These are phyloP conservation scores for Saccharomycopsis oosterbeekiorum DNA, from an alignment of 805 yeast genomes.

Conservation along the genomic window DNA sequence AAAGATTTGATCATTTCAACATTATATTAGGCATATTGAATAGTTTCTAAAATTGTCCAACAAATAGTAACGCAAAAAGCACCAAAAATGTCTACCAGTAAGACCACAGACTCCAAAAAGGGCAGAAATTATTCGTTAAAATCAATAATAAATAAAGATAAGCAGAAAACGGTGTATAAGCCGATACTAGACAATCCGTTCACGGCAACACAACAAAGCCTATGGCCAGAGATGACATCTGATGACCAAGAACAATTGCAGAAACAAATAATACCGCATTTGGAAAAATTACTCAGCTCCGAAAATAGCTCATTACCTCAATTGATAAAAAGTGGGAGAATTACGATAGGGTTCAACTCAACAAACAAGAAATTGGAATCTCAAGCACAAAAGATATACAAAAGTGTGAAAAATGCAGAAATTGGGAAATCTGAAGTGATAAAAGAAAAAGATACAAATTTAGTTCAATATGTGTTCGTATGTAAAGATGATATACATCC, in stretches of 20 bases:
- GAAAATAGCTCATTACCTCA: background rate
- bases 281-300: background rate
- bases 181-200: slow-evolving; percentile 17
- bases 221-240: background rate
- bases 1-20: too few relatives aligned
- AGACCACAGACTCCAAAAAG: background rate
- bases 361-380: slow-evolving; percentile 8
- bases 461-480: slow-evolving; percentile 5
- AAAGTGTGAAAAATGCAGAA: background rate
- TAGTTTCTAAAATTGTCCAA: too few relatives aligned
- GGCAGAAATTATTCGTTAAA: background rate
- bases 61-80: too few relatives aligned
- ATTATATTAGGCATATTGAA: too few relatives aligned
- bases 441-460: background rate
- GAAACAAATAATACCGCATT: slow-evolving; percentile 1
- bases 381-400: slow-evolving; percentile 7
- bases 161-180: slow-evolving; percentile 11
- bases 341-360: slow-evolving; percentile 14
- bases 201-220: background rate
- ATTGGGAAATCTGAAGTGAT: background rate
- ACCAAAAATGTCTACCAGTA: background rate
- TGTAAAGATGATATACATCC: slow-evolving; percentile 16
- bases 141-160: slow-evolving; percentile 6
- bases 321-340: background rate
- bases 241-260: background rate